A percentile compares a stretch with the other conserved stretches of the same genome.
Evolutionary conservation across 257 asterid species (phyloP).

Genomic region (Jacaranda mimosifolia): DNA sequence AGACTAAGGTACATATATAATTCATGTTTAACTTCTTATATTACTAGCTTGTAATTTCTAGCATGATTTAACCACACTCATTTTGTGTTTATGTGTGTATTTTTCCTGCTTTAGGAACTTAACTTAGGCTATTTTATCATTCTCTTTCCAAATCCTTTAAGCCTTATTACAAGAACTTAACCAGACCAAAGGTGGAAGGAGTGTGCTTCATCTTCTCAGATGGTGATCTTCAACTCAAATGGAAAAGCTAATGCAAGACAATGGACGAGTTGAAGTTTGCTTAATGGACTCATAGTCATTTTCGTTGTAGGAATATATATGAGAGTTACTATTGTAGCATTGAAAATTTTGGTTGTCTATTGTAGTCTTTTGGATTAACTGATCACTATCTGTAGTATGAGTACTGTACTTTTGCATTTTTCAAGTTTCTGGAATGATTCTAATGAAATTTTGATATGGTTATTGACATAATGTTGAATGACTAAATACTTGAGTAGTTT

Average conservation of each 20-base stretch:
- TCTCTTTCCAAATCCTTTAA: background rate
- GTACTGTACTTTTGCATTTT: background rate
- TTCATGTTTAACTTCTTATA: background rate
- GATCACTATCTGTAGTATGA: background rate
- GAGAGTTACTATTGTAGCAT: background rate
- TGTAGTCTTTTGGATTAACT: no score
- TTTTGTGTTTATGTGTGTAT: no score
- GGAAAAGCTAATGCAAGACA: background rate
- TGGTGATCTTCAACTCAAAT: background rate
- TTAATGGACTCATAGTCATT: background rate
- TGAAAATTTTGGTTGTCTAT: no score
- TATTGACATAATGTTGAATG: no score
- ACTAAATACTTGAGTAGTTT: no score
- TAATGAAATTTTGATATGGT: background rate
- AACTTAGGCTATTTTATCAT: background rate
- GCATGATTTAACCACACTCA: background rate
- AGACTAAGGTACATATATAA: background rate
- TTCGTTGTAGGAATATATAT: background rate
- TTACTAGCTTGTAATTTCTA: no score
- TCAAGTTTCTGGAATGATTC: background rate
- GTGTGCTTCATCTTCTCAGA: background rate
- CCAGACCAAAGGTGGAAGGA: background rate
- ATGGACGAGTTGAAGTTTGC: background rate
- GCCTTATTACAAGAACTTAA: slow-evolving; percentile 4
- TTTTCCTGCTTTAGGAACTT: background rate